These are phyloP conservation scores for Lophium mytilinum DNA, from an alignment of 495 filamentous ascomycete species.

Conservation along the genomic window DNA sequence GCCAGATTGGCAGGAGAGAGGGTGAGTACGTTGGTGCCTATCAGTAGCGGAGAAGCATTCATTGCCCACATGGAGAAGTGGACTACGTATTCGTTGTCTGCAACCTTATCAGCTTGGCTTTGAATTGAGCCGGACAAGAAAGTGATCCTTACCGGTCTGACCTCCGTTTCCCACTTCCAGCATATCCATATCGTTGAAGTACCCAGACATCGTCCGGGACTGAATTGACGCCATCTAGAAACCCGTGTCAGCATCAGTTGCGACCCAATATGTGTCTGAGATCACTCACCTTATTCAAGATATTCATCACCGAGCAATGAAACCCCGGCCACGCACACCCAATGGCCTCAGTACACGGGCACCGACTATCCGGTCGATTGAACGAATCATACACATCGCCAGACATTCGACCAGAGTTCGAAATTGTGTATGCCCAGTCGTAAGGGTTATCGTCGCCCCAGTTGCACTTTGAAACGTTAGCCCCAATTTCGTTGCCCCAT, in stretches of 20 bases:
- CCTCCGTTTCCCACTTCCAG: slow-evolving; percentile 31
- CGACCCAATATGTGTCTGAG: no score
- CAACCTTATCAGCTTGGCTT: neutral
- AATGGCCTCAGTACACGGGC: slow-evolving; percentile 32
- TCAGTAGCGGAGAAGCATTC: slow-evolving; percentile 21
- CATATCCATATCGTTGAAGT: slow-evolving; percentile 34
- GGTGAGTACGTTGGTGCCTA: slow-evolving; percentile 24
- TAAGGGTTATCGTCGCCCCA: slow-evolving; percentile 48
- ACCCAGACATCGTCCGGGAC: slow-evolving; percentile 20
- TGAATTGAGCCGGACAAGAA: neutral
- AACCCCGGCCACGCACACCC: slow-evolving; percentile 45
- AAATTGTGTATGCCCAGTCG: slow-evolving; percentile 47
- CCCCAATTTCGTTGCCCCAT: neutral
- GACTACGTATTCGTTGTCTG: slow-evolving; percentile 28
- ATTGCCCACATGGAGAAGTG: slow-evolving; percentile 31
- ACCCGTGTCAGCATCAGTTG: no score
- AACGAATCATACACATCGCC: slow-evolving; percentile 44
- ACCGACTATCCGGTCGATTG: slow-evolving; percentile 27
- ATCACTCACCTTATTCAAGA: slow-evolving; percentile 24
- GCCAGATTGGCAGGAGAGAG: slow-evolving; percentile 22
- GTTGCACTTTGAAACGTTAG: slow-evolving; percentile 36
- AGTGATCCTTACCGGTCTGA: slow-evolving; percentile 5
- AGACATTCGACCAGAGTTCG: slow-evolving; percentile 50
- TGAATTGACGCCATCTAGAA: slow-evolving; percentile 12
- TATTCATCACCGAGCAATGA: slow-evolving; percentile 44